Base-by-base conservation (phyloP, 1,139 yeast genomes). In the Blastobotrys capitulatus region DNA sequence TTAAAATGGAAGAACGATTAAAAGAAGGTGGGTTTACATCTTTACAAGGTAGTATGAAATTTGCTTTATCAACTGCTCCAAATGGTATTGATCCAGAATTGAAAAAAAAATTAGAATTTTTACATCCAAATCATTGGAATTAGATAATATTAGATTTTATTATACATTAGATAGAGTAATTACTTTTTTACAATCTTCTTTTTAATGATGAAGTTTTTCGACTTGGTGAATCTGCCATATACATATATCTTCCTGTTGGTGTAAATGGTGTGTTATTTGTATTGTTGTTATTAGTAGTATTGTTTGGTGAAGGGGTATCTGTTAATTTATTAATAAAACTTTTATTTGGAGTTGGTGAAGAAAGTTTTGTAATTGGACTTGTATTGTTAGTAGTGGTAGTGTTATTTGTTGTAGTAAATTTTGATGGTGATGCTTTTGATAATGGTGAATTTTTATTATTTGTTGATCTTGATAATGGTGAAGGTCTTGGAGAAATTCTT, bases 101-200 rank as follows among this genome's bases (percentile, higher is more conserved):
- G 54, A 75, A 85, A 61, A 81, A 82, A 62, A 86, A 86, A 70
- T 80, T 92, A 79, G 88, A 85, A 68, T 92, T 69, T 68, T 74
- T 92, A 60, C 88, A 86, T 74, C 97, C 97, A n/a, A 95, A 90
- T 36, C 86, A 90, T 74, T 90, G 94, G 94, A 22, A 22, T 5
- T 22, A 22, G 25, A 22, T 22, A 5, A 22, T 4, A 22, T 22
- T 56, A 47, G 43, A 42, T 36, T 12, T 15, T 36, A n/a, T 13
- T n/a, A n/a, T n/a, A n/a, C n/a, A n/a, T 15, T 7, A 26, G 7
- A 26, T 26, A 26, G 29, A 26, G 9, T 18, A 18, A n/a, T 18
- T 4, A 15, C 4, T 12, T 38, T 38, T 12, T 18, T 20, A 20
- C 27, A 20, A 19, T 6, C 22, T 6, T 19, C 47, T 39, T 39